These are phyloP conservation scores for Geranium brycei DNA, from an alignment of 345 rosid genomes.

Conservation along the genomic window DNA sequence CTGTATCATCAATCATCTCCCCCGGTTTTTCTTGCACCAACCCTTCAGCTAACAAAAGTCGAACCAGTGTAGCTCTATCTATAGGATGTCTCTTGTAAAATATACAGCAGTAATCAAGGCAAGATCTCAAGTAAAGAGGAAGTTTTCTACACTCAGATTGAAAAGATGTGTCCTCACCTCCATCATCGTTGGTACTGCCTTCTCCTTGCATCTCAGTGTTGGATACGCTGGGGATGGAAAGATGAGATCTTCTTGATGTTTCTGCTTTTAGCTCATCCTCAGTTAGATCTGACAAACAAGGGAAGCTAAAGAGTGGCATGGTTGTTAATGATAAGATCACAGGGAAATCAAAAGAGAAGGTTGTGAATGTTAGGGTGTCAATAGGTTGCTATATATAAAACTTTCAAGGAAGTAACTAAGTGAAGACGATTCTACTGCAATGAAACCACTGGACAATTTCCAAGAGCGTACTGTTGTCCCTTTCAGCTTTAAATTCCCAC, in stretches of 20 bases:
- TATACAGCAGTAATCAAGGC: not conserved
- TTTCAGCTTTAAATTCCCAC: not conserved
- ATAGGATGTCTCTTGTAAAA: not conserved
- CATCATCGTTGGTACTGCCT: not conserved
- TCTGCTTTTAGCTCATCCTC: too few relatives aligned
- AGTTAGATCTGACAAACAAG: too few relatives aligned
- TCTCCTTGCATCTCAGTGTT: not conserved
- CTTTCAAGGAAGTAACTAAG: too few relatives aligned
- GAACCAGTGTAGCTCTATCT: not conserved
- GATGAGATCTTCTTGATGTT: not conserved
- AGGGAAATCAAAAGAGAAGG: not conserved
- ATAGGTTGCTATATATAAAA: too few relatives aligned
- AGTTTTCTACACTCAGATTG: not conserved
- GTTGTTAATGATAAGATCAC: not conserved
- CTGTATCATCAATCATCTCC: not conserved
- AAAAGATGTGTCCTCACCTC: not conserved
- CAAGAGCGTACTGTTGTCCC: not conserved
- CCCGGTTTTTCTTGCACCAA: not conserved
- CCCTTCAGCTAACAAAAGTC: not conserved
- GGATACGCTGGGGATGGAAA: not conserved
- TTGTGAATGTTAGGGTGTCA: too few relatives aligned
- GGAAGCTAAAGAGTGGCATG: not conserved
- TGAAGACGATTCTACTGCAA: not conserved
- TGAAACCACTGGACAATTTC: not conserved
- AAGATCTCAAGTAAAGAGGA: not conserved